A percentile compares a stretch with the other conserved stretches of the same genome.
phyloP scores from a whole-genome alignment of 305 asterid genomes.

The Fraxinus velutina region DNA sequence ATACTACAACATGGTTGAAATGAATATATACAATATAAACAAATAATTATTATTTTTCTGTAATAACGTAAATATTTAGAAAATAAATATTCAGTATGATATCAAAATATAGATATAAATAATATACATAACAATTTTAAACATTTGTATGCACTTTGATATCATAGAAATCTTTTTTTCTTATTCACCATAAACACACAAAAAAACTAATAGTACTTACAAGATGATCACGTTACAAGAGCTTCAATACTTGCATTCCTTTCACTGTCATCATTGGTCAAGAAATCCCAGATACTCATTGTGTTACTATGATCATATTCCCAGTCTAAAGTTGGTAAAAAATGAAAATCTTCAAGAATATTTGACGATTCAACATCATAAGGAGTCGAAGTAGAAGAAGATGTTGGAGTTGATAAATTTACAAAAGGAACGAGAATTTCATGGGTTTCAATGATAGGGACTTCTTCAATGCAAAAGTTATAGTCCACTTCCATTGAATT shows the following conservation, averaged over 20 bases:
- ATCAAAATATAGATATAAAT: background rate
- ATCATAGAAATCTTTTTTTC: background rate
- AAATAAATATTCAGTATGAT: background rate
- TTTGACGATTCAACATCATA: slow-evolving; percentile 11
- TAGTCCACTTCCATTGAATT: slow-evolving; percentile 29
- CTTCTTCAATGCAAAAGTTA: slow-evolving; percentile 62
- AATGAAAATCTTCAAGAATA: slow-evolving; percentile 26
- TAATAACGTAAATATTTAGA: background rate
- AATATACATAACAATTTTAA: background rate
- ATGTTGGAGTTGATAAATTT: slow-evolving; percentile 27
- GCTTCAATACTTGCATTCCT: slow-evolving; percentile 8
- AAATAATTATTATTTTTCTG: background rate
- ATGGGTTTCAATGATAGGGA: slow-evolving; percentile 63
- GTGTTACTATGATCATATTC: slow-evolving; percentile 28
- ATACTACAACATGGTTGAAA: background rate
- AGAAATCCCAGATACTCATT: slow-evolving; percentile 44
- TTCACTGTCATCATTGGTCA: slow-evolving; percentile 28
- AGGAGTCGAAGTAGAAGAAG: background rate
- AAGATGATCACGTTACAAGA: background rate
- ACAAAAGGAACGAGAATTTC: slow-evolving; percentile 47
- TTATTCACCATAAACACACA: background rate
- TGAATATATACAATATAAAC: background rate
- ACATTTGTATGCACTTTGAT: background rate
- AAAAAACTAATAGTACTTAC: background rate
- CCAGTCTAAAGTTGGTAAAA: slow-evolving; percentile 34